Conservation (phyloP, 257 asterid genomes). For the Plantago elongata region DNA sequence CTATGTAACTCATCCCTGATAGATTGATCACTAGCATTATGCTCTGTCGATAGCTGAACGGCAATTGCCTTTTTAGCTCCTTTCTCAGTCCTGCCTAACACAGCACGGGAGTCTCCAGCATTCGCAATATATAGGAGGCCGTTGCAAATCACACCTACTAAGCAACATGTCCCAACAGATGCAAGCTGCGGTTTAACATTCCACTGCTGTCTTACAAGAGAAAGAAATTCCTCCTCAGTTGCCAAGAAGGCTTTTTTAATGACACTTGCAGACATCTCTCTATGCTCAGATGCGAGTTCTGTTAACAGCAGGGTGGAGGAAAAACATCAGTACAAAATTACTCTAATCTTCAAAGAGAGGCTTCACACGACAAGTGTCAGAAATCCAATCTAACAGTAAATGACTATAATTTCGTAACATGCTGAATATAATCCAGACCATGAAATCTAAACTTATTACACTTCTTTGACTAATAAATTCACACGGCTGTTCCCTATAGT, state of each 20-base stretch:
- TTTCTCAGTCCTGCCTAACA: slow-evolving; percentile 63
- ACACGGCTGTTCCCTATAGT: too few species aligned
- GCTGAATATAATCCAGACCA: too few species aligned
- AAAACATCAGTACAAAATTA: not conserved
- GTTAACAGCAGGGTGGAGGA: slow-evolving; percentile 22
- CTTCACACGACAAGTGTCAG: not conserved
- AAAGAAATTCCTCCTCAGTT: slow-evolving; percentile 80
- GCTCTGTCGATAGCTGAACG: slow-evolving; percentile 71
- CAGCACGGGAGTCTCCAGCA: slow-evolving; percentile 91
- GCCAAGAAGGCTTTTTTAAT: slow-evolving; percentile 73
- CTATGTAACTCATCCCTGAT: slow-evolving; percentile 70
- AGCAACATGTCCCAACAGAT: slow-evolving; percentile 91
- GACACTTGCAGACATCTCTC: slow-evolving; percentile 61
- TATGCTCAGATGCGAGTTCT: slow-evolving; percentile 67
- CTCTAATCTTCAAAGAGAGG: not conserved
- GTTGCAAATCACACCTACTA: slow-evolving; percentile 74
- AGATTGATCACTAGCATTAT: slow-evolving; percentile 67
- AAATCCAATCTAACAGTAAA: not conserved
- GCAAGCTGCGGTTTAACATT: slow-evolving; percentile 67
- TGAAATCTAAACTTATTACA: too few species aligned
- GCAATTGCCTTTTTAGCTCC: slow-evolving; percentile 54
- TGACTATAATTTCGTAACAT: too few species aligned
- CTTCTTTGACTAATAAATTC: too few species aligned
- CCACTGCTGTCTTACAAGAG: slow-evolving; percentile 75
- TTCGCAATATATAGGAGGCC: slow-evolving; percentile 78